These are phyloP conservation scores for Saccharomyces hybrid DNA, from an alignment of 1,139 yeast genomes.

Conservation along the genomic window DNA sequence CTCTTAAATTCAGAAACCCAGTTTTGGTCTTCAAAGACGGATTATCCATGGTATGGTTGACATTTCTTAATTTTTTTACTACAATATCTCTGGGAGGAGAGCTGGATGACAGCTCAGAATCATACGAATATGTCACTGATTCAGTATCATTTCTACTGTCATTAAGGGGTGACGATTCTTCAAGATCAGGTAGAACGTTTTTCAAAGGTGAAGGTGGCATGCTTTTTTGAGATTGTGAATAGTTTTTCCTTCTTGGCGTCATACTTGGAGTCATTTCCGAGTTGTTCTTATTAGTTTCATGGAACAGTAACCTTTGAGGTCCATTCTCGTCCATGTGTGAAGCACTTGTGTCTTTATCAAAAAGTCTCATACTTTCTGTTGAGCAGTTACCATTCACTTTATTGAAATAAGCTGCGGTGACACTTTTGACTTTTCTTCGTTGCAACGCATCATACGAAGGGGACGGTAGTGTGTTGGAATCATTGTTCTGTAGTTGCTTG, in stretches of 20 bases:
- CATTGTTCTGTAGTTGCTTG: slow-evolving; percentile 8
- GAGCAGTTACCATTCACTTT: slow-evolving; percentile 1
- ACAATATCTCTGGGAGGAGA: not conserved
- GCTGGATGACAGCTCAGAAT: slow-evolving; percentile 7
- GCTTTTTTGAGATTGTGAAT: not conserved
- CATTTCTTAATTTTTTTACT: not conserved
- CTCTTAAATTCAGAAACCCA: slow-evolving; percentile 14
- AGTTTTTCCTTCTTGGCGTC: not conserved
- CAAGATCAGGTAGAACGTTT: slow-evolving; percentile 10
- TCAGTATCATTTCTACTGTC: not conserved
- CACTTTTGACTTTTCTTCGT: slow-evolving; percentile 22
- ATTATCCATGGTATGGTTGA: not conserved
- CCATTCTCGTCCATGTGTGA: slow-evolving; percentile 10
- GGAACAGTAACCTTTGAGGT: slow-evolving; percentile 26
- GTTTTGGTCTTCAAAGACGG: slow-evolving; percentile 10
- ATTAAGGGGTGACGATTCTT: slow-evolving; percentile 1
- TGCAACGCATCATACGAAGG: slow-evolving; percentile 21
- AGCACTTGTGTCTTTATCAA: slow-evolving; percentile 6
- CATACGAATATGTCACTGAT: slow-evolving; percentile 7
- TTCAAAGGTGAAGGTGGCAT: slow-evolving; percentile 10
- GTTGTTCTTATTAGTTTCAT: slow-evolving; percentile 8
- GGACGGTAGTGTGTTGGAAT: slow-evolving; percentile 8
- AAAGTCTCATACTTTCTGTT: slow-evolving; percentile 2
- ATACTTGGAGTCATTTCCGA: not conserved
- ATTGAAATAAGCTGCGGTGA: slow-evolving; percentile 11